These are phyloP conservation scores for Magnusiomyces fungicola DNA, from an alignment of 1,139 yeast species.

Conservation along the genomic window DNA sequence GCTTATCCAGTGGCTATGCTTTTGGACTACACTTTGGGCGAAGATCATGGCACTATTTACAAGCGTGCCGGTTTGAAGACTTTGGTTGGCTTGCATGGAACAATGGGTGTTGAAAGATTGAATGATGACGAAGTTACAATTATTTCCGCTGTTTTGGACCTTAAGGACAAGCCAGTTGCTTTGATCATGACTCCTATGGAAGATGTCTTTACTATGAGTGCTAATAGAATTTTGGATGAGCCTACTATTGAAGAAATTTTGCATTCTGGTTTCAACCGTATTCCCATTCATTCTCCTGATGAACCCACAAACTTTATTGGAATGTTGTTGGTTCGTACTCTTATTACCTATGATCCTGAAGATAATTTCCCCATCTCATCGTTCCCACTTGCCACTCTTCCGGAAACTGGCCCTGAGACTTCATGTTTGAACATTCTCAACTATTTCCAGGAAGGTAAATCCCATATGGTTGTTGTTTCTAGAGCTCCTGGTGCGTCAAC, in stretches of 20 bases:
- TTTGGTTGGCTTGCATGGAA: constrained; percentile 82
- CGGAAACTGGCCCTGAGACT: constrained; percentile 87
- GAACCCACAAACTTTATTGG: constrained; percentile 92
- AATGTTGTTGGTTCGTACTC: constrained; percentile 84
- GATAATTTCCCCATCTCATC: constrained; percentile 89
- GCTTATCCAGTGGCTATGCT: constrained; percentile 86
- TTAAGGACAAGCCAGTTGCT: constrained; percentile 83
- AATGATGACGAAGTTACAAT: constrained; percentile 95
- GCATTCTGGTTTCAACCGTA: constrained; percentile 90
- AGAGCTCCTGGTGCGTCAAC: constrained; percentile 77
- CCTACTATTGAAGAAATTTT: constrained; percentile 80
- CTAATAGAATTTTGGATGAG: constrained; percentile 79
- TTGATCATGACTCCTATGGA: constrained; percentile 92
- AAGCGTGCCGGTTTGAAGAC: constrained; percentile 91
- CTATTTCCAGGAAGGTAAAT: constrained; percentile 95
- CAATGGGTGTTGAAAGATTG: constrained; percentile 79
- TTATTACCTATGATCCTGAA: constrained; percentile 94
- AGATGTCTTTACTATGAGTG: constrained; percentile 82
- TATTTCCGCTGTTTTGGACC: constrained; percentile 85
- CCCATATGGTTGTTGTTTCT: constrained; percentile 94
- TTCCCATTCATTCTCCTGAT: constrained; percentile 88
- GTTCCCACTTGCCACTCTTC: constrained; percentile 91
- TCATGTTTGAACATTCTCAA: constrained; percentile 89
- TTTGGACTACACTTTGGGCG: constrained; percentile 78
- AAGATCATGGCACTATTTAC: constrained; percentile 93